A percentile compares a stretch with the other conserved stretches of the same genome.
Conservation (phyloP, 208 protist species). For the Wallacemonas sp. region DNA sequence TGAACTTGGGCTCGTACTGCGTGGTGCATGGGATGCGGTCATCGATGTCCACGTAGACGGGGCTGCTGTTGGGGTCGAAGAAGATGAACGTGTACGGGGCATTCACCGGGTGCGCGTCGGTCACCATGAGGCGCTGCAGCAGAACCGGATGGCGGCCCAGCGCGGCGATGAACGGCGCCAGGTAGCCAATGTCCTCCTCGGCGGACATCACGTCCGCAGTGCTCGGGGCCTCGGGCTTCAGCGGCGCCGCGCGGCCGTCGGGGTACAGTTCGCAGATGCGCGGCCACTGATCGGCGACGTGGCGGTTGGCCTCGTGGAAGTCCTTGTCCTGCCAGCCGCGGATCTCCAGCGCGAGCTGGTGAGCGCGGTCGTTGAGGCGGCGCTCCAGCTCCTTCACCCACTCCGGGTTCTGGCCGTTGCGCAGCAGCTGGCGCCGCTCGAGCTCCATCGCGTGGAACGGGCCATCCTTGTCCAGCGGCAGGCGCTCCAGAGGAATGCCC, state of each 20-base stretch:
- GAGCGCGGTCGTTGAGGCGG: slow-evolving; percentile 54
- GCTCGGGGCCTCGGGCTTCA: slow-evolving; percentile 34
- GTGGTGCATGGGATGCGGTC: slow-evolving; percentile 75
- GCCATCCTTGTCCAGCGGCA: slow-evolving; percentile 72
- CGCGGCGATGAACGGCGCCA: slow-evolving; percentile 80
- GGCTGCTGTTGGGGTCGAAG: slow-evolving; percentile 84
- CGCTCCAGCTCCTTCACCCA: slow-evolving; percentile 51
- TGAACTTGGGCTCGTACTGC: slow-evolving; percentile 58
- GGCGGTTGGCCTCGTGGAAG: slow-evolving; percentile 73
- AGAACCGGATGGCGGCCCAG: slow-evolving; percentile 63
- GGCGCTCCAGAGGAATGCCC: slow-evolving; percentile 59
- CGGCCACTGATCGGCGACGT: slow-evolving; percentile 73
- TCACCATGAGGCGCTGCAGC: slow-evolving; percentile 69
- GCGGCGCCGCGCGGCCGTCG: slow-evolving; percentile 39
- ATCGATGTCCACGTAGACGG: slow-evolving; percentile 80
- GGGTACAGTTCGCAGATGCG: slow-evolving; percentile 82
- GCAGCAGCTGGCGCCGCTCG: slow-evolving; percentile 59
- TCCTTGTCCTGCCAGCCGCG: slow-evolving; percentile 82
- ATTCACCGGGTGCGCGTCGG: slow-evolving; percentile 58
- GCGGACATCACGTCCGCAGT: slow-evolving; percentile 47
- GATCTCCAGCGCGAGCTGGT: slow-evolving; percentile 62
- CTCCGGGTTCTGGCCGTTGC: slow-evolving; percentile 33
- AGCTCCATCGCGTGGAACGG: slow-evolving; percentile 75
- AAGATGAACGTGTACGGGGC: slow-evolving; percentile 82
- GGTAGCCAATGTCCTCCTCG: slow-evolving; percentile 52